Evolutionary conservation across 108 stramenopile genomes (phyloP), one percentile per base, ranked within the genome.

Genomic region (Fragilaria crotonensis): DNA sequence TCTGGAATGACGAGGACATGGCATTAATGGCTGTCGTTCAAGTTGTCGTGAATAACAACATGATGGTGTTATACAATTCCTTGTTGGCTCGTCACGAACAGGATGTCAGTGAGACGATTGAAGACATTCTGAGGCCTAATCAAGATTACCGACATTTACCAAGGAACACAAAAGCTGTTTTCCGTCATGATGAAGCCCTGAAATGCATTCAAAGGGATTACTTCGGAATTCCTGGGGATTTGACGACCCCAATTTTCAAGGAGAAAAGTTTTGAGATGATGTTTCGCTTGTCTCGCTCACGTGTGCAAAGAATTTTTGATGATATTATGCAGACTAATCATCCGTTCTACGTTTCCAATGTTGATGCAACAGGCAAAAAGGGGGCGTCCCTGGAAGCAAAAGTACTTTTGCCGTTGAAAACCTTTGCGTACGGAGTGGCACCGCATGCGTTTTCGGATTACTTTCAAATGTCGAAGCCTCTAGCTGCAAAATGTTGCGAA

Each of bases 391-490:
- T 58, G n/a, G 41, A 58, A 26, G 41, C 57, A 19, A 45, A 21
- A 7, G 14, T 44, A 11, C 59, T 60, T 5, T 21, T 60, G 20
- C 47, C 59, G 28, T 48, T 60, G 59, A 60, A 60, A 29, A 60
- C 59, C 14, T 20, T 23, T 26, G 47, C 59, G 11, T 47, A 48
- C 48, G 48, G 59, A 11, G 59, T 60, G 7, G 19, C 36, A 30
- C 11, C 57, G 4, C 57, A 57, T 25, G 18, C 36, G 21, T 44
- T 57, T 25, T 3, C 18, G 9, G 59, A 60, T 29, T 60, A 49
- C 25, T 60, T 60, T 49, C 59, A 60, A 49, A 23, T 64, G 54
- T 64, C 63, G 5, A 45, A 5, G 45, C 21, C 25, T 18, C 22
- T 27, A 29, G 46, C 63, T 33, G 22, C 20, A 4, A n/a, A 20